Conservation (phyloP, 805 yeast species). For the Candida pseudoglaebosa region DNA sequence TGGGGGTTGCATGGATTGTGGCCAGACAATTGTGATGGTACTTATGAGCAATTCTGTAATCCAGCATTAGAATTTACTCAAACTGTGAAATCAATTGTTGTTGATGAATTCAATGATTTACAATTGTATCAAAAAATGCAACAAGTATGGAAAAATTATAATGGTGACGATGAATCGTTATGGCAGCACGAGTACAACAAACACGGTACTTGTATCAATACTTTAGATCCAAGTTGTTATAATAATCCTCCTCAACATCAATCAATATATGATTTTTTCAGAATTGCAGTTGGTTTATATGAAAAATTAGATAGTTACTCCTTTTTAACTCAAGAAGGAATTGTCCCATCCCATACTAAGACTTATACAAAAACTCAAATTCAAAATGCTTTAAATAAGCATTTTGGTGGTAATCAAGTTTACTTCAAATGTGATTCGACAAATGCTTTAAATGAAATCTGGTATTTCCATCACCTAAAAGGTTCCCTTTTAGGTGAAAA, state of each 20-base stretch:
- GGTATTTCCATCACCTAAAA: constrained; percentile 75
- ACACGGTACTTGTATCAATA: constrained; percentile 89
- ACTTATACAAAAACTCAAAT: constrained; percentile 59
- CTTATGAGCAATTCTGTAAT: constrained; percentile 78
- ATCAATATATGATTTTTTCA: constrained; percentile 52
- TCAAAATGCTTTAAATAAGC: constrained; percentile 45
- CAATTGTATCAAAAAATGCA: constrained; percentile 57
- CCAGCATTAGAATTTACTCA: constrained; percentile 48
- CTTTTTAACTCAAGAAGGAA: constrained; percentile 64
- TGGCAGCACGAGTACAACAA: constrained; percentile 95
- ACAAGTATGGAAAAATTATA: constrained; percentile 67
- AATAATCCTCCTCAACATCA: constrained; percentile 22
- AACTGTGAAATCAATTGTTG: constrained; percentile 33
- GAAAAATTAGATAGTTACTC: constrained; percentile 52
- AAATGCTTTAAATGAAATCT: constrained; percentile 52
- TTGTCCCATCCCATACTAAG: constrained; percentile 55
- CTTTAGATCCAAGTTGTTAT: constrained; percentile 73
- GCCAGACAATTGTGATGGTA: constrained; percentile 67
- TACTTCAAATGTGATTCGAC: constrained; percentile 54
- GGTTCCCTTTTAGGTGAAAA: constrained; percentile 70
- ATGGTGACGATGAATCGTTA: constrained; percentile 61
- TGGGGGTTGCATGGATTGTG: constrained; percentile 45
- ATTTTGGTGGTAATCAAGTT: constrained; percentile 52
- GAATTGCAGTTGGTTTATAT: constrained; percentile 28
- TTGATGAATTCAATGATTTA: constrained; percentile 37